A percentile compares a stretch with the other conserved stretches of the same genome.
These are phyloP conservation scores for Croton laevigatus DNA, from an alignment of 441 rosid species.

Conservation along the genomic window DNA sequence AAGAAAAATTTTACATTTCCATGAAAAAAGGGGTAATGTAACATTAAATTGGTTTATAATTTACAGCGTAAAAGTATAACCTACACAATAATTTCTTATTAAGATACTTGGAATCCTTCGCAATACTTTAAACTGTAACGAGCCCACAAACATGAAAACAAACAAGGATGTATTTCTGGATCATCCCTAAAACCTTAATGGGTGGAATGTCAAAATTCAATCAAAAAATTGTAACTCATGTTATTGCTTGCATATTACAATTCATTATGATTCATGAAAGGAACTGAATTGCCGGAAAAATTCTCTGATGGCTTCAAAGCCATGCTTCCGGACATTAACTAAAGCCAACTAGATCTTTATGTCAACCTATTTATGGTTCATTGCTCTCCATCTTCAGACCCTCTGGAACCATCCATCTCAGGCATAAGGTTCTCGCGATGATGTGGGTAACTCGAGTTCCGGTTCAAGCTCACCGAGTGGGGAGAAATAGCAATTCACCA, in stretches of 20 bases:
- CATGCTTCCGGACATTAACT: background rate
- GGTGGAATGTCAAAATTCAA: background rate
- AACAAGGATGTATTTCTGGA: background rate
- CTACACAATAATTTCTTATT: no score
- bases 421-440: slow-evolving; percentile 63
- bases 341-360: background rate
- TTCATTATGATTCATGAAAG: background rate
- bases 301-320: background rate
- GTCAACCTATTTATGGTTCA: background rate
- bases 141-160: background rate
- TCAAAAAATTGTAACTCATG: background rate
- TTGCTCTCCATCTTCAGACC: background rate
- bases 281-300: background rate
- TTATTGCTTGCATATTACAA: background rate
- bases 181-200: background rate
- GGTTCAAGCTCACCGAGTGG: slow-evolving; percentile 48
- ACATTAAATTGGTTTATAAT: no score
- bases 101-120: no score
- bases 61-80: no score
- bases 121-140: background rate
- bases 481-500: slow-evolving; percentile 65
- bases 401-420: slow-evolving; percentile 24
- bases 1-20: no score
- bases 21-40: no score
- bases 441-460: slow-evolving; percentile 70